Percentiles rank a stretch among this genome's conserved stretches.
Conservation (phyloP, 768 basidiomycete genomes). For the Porphyrellus cyaneotinctus region DNA sequence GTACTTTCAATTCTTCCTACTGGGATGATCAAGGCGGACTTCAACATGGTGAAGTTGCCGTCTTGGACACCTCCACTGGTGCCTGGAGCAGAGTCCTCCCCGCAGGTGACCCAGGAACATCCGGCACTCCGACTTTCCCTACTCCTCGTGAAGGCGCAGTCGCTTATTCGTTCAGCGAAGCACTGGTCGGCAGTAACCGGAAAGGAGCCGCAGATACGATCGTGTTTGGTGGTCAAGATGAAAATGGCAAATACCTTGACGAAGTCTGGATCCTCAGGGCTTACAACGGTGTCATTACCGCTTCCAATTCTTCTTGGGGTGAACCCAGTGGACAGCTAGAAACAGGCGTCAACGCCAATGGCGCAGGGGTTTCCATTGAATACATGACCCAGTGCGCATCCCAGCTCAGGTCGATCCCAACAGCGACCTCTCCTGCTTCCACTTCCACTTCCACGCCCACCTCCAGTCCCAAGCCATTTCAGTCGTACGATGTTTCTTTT, state of each 20-base stretch:
- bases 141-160: slow-evolving; percentile 68
- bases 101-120: slow-evolving; percentile 60
- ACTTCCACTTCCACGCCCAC: slow-evolving; percentile 11
- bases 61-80: slow-evolving; percentile 57
- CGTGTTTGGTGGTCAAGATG: slow-evolving; percentile 75
- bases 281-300: slow-evolving; percentile 58
- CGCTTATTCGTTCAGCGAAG: slow-evolving; percentile 49
- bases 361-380: slow-evolving; percentile 58
- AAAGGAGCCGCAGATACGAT: slow-evolving; percentile 59
- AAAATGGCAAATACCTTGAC: slow-evolving; percentile 58
- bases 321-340: slow-evolving; percentile 61
- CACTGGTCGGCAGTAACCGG: slow-evolving; percentile 55
- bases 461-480: slow-evolving; percentile 19
- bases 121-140: slow-evolving; percentile 50
- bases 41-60: slow-evolving; percentile 67
- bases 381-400: slow-evolving; percentile 62
- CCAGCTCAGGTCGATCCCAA: slow-evolving; percentile 24
- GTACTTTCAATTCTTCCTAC: slow-evolving; percentile 55
- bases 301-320: slow-evolving; percentile 58
- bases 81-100: slow-evolving; percentile 73
- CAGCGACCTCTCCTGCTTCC: slow-evolving; percentile 21
- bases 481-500: slow-evolving; percentile 41
- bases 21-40: slow-evolving; percentile 68
- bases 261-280: slow-evolving; percentile 79
- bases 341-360: slow-evolving; percentile 61